Evolutionary conservation across 2,329 filamentous ascomycete species (phyloP).

Genomic region (Penicillium sp.): DNA sequence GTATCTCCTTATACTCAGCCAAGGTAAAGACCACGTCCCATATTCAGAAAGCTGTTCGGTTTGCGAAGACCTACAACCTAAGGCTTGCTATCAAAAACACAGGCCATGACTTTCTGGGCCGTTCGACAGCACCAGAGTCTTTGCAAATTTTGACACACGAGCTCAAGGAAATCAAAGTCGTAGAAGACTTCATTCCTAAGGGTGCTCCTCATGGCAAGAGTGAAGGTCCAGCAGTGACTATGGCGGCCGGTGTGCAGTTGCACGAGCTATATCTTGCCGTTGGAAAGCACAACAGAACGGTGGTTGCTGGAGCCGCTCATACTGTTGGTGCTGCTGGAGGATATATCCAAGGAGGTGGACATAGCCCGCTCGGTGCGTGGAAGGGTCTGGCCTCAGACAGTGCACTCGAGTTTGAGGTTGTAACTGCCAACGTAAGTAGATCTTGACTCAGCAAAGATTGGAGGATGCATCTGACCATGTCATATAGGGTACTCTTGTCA

Average conservation of each 20-base stretch:
- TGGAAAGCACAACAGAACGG: conserved; percentile 10
- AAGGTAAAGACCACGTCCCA: conserved; percentile 35
- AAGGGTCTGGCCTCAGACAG: conserved; percentile 44
- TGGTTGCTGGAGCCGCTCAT: conserved; percentile 14
- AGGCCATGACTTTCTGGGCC: conserved; percentile 42
- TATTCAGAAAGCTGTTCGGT: conserved; percentile 45
- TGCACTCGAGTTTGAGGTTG: conserved; percentile 31
- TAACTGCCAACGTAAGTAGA: conserved; percentile 36
- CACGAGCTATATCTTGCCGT: conserved; percentile 18
- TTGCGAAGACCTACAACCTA: conserved; percentile 38
- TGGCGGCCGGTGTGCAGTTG: conserved; percentile 20
- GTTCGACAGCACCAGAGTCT: conserved; percentile 37
- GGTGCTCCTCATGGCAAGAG: conserved; percentile 11
- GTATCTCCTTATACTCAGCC: conserved; percentile 43
- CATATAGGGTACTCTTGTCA: conserved; percentile 16
- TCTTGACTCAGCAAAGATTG: no score
- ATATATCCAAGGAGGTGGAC: conserved; percentile 38
- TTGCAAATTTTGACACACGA: conserved; percentile 42
- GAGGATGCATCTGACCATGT: background rate
- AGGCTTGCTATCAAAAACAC: conserved; percentile 42
- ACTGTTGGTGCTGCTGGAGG: conserved; percentile 22
- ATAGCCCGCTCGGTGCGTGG: conserved; percentile 35
- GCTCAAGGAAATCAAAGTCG: conserved; percentile 33
- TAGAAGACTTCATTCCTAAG: conserved; percentile 30
- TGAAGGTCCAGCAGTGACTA: conserved; percentile 19